A percentile compares a stretch with the other conserved stretches of the same genome.
Conservation (phyloP, 345 rosid genomes). For the Corchorus olitorius region DNA sequence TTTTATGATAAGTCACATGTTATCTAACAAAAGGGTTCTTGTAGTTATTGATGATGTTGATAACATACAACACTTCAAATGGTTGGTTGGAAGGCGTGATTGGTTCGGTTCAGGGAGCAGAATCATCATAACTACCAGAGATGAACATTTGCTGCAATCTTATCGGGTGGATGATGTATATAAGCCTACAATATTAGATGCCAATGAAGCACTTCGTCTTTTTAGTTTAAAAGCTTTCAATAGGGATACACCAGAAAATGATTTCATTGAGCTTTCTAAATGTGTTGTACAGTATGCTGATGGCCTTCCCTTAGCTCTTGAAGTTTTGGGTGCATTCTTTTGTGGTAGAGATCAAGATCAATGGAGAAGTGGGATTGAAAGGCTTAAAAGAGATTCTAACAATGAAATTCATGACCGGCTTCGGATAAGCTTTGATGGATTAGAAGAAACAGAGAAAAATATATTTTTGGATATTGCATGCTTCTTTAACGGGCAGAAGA, state of each 20-base stretch:
- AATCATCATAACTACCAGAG: slow-evolving; percentile 60
- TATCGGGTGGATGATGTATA: slow-evolving; percentile 30
- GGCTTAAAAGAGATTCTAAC: too few species aligned
- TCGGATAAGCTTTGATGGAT: too few species aligned
- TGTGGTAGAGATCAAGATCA: slow-evolving; percentile 9
- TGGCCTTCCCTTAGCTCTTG: slow-evolving; percentile 56
- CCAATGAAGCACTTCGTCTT: slow-evolving; percentile 37
- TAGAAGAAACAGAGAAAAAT: too few species aligned
- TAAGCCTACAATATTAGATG: slow-evolving; percentile 46
- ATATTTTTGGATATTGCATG: too few species aligned
- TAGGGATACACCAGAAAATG: slow-evolving; percentile 43
- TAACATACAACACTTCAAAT: slow-evolving; percentile 37
- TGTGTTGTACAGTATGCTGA: slow-evolving; percentile 47
- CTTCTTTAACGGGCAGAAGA: too few species aligned
- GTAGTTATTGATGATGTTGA: slow-evolving; percentile 66
- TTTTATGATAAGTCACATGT: slow-evolving; percentile 17
- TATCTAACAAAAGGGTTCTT: slow-evolving; percentile 32
- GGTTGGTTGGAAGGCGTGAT: too few species aligned
- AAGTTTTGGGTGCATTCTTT: slow-evolving; percentile 25
- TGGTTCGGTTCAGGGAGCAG: slow-evolving; percentile 56
- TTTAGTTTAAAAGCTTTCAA: slow-evolving; percentile 59
- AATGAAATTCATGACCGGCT: too few species aligned
- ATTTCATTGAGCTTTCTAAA: slow-evolving; percentile 30
- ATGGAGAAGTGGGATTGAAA: slow-evolving; percentile 51
- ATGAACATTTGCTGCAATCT: slow-evolving; percentile 30